Conservation (phyloP, 2,329 filamentous ascomycete genomes). For the Diaporthe sp. region DNA sequence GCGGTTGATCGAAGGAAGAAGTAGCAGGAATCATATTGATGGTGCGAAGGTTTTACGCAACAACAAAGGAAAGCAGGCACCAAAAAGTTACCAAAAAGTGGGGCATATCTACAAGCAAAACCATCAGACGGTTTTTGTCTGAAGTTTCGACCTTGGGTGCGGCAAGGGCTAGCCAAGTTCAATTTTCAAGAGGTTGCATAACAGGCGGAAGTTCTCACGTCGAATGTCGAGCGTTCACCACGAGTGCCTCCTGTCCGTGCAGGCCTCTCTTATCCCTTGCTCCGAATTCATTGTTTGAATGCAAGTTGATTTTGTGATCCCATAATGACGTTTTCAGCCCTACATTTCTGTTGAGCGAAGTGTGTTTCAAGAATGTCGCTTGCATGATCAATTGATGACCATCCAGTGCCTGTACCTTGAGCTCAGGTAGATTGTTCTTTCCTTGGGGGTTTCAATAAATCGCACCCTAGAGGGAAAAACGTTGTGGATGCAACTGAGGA, state of each 20-base stretch:
- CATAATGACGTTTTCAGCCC: neutral
- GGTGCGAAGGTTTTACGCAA: neutral
- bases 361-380: too few relatives aligned
- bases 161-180: neutral
- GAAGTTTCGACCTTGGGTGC: neutral
- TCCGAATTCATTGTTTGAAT: neutral
- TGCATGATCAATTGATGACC: neutral
- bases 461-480: neutral
- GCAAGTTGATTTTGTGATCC: neutral
- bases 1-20: neutral
- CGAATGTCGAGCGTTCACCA: neutral
- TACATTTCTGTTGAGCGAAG: neutral
- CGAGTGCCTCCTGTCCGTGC: too few relatives aligned
- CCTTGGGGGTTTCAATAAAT: neutral
- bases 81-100: neutral
- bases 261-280: neutral
- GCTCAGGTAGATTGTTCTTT: too few relatives aligned
- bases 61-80: neutral
- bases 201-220: neutral
- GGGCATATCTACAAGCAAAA: neutral
- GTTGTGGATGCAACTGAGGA: too few relatives aligned
- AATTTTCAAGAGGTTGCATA: neutral
- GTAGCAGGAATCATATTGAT: neutral
- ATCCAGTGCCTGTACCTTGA: neutral
- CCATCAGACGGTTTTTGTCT: neutral